phyloP scores from a whole-genome alignment of 306 rosid genomes.

The Senna tora region DNA sequence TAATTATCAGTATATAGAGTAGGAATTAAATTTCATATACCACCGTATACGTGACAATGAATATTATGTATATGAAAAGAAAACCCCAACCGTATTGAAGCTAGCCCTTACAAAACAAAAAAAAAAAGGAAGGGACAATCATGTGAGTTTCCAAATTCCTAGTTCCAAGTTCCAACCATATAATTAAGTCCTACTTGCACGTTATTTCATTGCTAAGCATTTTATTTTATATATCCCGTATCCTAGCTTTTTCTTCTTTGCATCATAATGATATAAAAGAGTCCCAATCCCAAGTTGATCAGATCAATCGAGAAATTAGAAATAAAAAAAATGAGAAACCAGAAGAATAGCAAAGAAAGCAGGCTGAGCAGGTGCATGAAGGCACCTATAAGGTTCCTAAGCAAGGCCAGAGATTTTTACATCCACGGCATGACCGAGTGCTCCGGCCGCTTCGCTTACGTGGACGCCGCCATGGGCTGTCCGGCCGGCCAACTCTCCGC shows the following conservation, averaged over 20 bases:
- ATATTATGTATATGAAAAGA: no score
- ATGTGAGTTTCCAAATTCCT: neutral
- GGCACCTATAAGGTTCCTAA: slow-evolving; percentile 40
- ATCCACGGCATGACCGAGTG: slow-evolving; percentile 45
- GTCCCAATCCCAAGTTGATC: neutral
- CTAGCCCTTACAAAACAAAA: neutral
- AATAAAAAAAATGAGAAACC: slow-evolving; percentile 21
- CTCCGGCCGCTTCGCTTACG: slow-evolving; percentile 41
- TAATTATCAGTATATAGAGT: no score
- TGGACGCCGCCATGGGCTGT: slow-evolving; percentile 40
- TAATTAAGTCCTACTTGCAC: neutral
- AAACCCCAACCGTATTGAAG: neutral
- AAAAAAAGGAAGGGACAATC: neutral
- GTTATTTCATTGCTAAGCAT: neutral
- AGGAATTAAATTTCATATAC: no score
- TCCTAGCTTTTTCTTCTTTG: neutral
- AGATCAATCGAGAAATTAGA: neutral
- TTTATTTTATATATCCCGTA: neutral
- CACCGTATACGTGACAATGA: neutral
- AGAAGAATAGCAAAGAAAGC: slow-evolving; percentile 5
- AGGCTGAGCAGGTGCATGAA: slow-evolving; percentile 29
- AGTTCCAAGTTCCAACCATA: neutral
- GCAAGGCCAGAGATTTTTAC: slow-evolving; percentile 50
- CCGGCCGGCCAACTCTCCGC: slow-evolving; percentile 37
- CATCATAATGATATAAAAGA: no score